Evolutionary conservation across 106 monocot genomes (phyloP).

Genomic region (Dendrobium officinale): DNA sequence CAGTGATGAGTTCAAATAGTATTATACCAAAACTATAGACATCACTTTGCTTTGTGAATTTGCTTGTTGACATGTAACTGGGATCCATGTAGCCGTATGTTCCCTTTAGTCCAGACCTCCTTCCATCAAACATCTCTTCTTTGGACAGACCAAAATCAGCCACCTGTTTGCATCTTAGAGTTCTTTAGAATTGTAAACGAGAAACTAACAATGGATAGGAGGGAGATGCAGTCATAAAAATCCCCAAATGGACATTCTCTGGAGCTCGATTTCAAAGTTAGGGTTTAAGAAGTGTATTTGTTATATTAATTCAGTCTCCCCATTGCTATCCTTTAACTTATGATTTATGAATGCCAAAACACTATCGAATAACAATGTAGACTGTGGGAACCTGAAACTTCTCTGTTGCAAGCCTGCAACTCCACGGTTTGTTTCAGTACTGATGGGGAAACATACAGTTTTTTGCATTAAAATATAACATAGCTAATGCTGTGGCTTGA

Average conservation of each 20-base stretch:
- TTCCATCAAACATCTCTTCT: slow-evolving; percentile 71
- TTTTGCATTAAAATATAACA: no score
- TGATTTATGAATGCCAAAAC: no score
- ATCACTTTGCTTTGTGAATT: slow-evolving; percentile 92
- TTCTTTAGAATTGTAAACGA: neutral
- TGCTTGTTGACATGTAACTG: slow-evolving; percentile 78
- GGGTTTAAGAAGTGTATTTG: no score
- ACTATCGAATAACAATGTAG: no score
- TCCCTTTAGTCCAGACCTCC: slow-evolving; percentile 79
- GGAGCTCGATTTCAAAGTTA: no score
- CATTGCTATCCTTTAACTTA: no score
- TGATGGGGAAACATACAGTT: no score
- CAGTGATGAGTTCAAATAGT: slow-evolving; percentile 87
- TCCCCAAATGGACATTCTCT: neutral
- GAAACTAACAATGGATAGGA: neutral
- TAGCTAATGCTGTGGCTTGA: no score
- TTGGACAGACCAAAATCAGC: slow-evolving; percentile 98
- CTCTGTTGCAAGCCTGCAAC: no score
- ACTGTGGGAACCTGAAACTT: no score
- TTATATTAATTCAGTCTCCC: no score
- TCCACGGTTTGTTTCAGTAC: no score
- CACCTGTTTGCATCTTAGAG: slow-evolving; percentile 37
- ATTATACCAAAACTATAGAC: slow-evolving; percentile 97
- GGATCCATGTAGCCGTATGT: slow-evolving; percentile 99
- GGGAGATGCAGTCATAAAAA: neutral